Conservation (phyloP, 108 stramenopile species). For the Cyclotella choctawhatcheeana region DNA sequence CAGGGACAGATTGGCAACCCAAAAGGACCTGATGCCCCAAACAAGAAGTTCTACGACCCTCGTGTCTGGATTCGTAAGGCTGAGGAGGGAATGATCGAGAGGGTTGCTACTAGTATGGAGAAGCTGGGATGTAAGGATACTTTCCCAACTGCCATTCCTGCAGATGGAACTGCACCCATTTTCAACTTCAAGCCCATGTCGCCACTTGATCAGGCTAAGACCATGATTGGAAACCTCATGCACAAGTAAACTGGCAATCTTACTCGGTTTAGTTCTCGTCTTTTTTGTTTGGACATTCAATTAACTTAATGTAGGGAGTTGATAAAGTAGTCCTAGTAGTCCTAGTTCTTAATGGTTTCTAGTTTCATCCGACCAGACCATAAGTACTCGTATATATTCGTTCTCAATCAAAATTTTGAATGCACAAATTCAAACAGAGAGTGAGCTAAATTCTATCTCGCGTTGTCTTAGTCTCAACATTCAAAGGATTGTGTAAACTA, state of each 20-base stretch:
- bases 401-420: too few species aligned
- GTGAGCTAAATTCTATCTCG: too few species aligned
- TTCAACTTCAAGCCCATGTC: slow-evolving; percentile 47
- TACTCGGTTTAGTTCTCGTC: neutral
- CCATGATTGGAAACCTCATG: slow-evolving; percentile 17
- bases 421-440: too few species aligned
- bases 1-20: slow-evolving; percentile 98
- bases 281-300: neutral
- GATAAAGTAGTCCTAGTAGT: too few species aligned
- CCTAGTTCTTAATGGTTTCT: neutral
- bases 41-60: slow-evolving; percentile 99
- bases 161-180: slow-evolving; percentile 46
- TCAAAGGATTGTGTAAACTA: too few species aligned
- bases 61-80: slow-evolving; percentile 96
- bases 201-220: slow-evolving; percentile 28
- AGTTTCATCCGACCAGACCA: too few species aligned
- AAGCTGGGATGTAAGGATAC: slow-evolving; percentile 80
- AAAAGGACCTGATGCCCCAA: slow-evolving; percentile 94
- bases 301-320: too few species aligned
- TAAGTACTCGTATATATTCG: too few species aligned
- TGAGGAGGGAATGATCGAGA: slow-evolving; percentile 90
- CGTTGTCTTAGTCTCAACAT: too few species aligned
- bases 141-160: slow-evolving; percentile 57
- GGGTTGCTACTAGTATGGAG: slow-evolving; percentile 83
- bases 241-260: neutral